Conservation (phyloP, 2,329 filamentous ascomycete species). For the Beauveria brongniartii region DNA sequence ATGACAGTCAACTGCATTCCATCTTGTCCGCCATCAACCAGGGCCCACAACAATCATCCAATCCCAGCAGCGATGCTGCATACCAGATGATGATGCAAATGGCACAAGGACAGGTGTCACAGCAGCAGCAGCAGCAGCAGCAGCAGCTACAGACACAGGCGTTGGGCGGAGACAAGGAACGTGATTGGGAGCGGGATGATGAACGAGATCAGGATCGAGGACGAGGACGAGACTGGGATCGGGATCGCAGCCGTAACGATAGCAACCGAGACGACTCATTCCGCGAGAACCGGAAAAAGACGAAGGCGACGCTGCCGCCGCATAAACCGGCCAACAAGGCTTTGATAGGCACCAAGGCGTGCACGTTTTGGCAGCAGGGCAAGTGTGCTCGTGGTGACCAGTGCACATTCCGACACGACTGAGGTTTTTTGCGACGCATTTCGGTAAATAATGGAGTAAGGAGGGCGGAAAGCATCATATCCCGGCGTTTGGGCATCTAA, state of each 20-base stretch:
- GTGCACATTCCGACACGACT: slow-evolving; percentile 66
- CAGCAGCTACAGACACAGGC: slow-evolving; percentile 12
- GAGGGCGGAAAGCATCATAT: background rate
- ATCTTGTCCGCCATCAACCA: slow-evolving; percentile 36
- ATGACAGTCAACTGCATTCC: slow-evolving; percentile 34
- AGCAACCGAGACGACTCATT: slow-evolving; percentile 22
- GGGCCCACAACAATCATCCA: slow-evolving; percentile 18
- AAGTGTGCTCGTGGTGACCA: slow-evolving; percentile 65
- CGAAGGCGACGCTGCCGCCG: slow-evolving; percentile 29
- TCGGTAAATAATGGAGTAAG: background rate
- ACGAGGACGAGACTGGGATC: slow-evolving; percentile 21
- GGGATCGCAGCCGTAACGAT: slow-evolving; percentile 28
- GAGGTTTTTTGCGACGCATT: background rate
- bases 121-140: slow-evolving; percentile 7
- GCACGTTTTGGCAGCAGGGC: slow-evolving; percentile 62
- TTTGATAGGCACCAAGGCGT: slow-evolving; percentile 58
- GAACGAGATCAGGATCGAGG: background rate
- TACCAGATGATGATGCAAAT: slow-evolving; percentile 32
- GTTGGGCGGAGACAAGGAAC: slow-evolving; percentile 17
- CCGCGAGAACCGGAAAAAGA: slow-evolving; percentile 32
- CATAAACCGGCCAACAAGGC: slow-evolving; percentile 44
- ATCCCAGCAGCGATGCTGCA: slow-evolving; percentile 14
- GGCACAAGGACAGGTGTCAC: slow-evolving; percentile 30
- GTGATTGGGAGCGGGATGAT: slow-evolving; percentile 20
- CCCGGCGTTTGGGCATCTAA: slow-evolving; percentile 4